Conservation (phyloP, 306 rosid genomes). For the Quercus ilex region DNA sequence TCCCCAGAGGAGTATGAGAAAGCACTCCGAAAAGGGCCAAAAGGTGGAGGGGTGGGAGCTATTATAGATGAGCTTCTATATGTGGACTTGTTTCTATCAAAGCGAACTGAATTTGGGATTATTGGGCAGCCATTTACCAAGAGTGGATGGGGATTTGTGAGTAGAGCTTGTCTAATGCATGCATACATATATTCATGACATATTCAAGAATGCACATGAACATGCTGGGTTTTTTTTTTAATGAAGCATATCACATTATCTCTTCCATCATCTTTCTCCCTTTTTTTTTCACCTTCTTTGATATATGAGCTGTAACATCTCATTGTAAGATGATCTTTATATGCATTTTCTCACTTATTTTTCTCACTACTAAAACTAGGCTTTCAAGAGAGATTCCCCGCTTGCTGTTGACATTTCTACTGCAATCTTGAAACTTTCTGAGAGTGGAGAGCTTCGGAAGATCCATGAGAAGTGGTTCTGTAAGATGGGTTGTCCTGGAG, state of each 20-base stretch:
- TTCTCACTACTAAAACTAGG: conserved; percentile 42
- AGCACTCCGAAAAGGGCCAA: conserved; percentile 71
- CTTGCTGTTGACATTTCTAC: conserved; percentile 87
- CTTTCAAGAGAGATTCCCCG: conserved; percentile 83
- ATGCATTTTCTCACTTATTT: conserved; percentile 25
- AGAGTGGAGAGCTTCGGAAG: conserved; percentile 75
- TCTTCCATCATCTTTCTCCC: background rate
- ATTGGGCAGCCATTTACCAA: conserved; percentile 80
- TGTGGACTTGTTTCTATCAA: conserved; percentile 74
- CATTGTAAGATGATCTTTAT: background rate
- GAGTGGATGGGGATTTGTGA: conserved; percentile 98
- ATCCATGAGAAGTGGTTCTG: conserved; percentile 75
- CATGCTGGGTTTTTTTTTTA: background rate
- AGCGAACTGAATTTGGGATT: conserved; percentile 64
- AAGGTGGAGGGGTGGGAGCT: conserved; percentile 85
- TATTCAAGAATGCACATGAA: background rate
- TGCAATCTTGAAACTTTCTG: conserved; percentile 79
- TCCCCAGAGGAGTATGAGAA: conserved; percentile 80
- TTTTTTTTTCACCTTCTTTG: background rate
- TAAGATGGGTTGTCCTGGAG: conserved; percentile 70
- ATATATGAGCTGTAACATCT: background rate
- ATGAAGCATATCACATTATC: background rate
- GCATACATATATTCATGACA: background rate
- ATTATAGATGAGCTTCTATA: conserved; percentile 86
- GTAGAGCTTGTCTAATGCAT: conserved; percentile 33